Evolutionary conservation across 1,139 yeast species (phyloP), one percentile per base, ranked within the genome.

Genomic region (Lodderomyces elongisporus): DNA sequence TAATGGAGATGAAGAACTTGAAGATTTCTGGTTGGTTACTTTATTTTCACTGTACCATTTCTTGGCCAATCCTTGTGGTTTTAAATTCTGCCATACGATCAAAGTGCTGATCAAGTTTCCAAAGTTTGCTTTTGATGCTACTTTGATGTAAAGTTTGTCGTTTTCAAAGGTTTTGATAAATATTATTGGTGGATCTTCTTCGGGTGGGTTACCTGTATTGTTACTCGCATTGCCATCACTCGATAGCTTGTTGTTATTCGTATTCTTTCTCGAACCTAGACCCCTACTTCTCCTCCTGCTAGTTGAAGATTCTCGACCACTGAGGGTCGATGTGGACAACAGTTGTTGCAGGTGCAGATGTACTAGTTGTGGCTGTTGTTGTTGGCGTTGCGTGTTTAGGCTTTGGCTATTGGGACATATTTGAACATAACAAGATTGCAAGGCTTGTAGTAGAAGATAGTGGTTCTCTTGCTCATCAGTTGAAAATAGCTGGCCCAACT

Each of bases 41-140:
- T 66, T 66, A 39, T 67, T 67, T 32, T 61, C 62, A 38, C 63
- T 62, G 41, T 61, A 64, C 78, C 79, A 70, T 50, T 79, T 79
- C 42, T 75, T 73, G 20, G 70, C 70, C 12, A 80, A 52, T 0
- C 87, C 85, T 27, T 58, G 64, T 2, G 80, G 77, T 40, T 64
- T 70, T 44, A 81, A 49, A 31, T 71, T 66, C 44, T 79, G 82
- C 91, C 93, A 82, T 30, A 79, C 72, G 23, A 78, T 49, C 30
- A 81, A 55, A 15, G 71, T 51, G 28, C 75, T 60, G n/a, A 81
- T 44, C 20, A 81, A 50, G 32, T 62, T 60, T 22, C 72, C 64
- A 40, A 79, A 77, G 27, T 58, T 62, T n/a, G 54, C 40, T 38
- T 60, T 66, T 17, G 71, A 62, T 2, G 63, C 51, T 5, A 74